Base-by-base conservation (phyloP, 2,329 filamentous ascomycete species). In the Zarea fungicola region DNA sequence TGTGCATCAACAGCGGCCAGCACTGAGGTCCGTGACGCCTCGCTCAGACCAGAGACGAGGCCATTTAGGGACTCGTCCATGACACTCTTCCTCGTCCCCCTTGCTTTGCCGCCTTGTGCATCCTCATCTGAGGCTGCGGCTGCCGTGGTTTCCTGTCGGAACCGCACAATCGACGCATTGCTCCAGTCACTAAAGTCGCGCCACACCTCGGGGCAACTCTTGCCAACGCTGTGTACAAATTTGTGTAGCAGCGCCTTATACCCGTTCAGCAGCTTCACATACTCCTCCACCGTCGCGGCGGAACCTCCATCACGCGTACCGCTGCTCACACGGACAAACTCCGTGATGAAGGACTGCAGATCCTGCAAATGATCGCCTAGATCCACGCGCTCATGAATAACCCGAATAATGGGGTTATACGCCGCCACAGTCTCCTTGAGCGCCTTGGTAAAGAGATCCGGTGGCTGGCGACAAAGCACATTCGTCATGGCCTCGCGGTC, bases 331-430 rank as follows among this genome's bases (percentile, higher is more conserved):
- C 81, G 80, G 62, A 93, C 80, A 50, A 91, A 77, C 54, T 90
- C 87, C 6, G 78, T 77, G 19, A 91, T 62, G 58, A 93, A 90
- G 9, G 68, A 71, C 60, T 91, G 81, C 2, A 79, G 70, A 29
- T 87, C 81, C 31, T 76, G 75, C 6, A 92, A 65, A 18, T 87
- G 85, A 32, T 81, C 81, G 28, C 80, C 80, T 6, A 92, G 73
- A 58, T 91, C 84, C 21, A 90, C 77, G 2, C 78, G 77, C 47
- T 86, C 78, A 61, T 92, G 88, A 6, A 91, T 71, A 3, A 75
- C 70, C 19, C 87, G 76, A 49, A 93, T 88, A 51, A 90, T 81
- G 0, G 85, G 85, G 45, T 90, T 87, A 55, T 87, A 88, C 2
- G 84, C 83, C 1, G 75, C 71, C 6, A 90, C 77, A 0, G 75